phyloP scores from a whole-genome alignment of 208 protist genomes.

The Acanthamoeba castellanii region DNA sequence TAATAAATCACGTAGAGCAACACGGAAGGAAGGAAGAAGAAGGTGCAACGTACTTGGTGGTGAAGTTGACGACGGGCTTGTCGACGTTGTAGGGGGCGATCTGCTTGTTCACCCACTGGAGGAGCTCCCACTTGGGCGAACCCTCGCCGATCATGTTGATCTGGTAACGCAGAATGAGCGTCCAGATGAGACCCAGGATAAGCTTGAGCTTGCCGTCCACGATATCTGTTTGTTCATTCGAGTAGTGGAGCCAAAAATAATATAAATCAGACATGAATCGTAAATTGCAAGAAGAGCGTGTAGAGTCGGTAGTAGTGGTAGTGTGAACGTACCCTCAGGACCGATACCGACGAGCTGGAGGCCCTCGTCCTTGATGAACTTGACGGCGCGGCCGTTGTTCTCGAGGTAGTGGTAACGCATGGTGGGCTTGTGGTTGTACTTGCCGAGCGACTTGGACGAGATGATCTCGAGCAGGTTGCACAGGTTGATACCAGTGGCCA shows the following conservation, averaged over 20 bases:
- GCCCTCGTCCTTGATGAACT: conserved; percentile 84
- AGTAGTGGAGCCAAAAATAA: not conserved
- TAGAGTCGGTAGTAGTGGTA: not conserved
- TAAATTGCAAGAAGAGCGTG: no score
- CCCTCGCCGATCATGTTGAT: conserved; percentile 77
- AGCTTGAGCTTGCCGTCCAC: conserved; percentile 84
- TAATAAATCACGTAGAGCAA: not conserved
- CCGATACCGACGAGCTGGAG: conserved; percentile 86
- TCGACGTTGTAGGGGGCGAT: conserved; percentile 74
- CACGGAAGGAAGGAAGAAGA: no score
- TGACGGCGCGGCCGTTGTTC: conserved; percentile 81
- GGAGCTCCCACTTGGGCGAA: conserved; percentile 78
- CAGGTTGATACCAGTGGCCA: conserved; percentile 63
- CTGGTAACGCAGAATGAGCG: conserved; percentile 85
- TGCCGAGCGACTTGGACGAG: conserved; percentile 75
- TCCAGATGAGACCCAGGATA: conserved; percentile 88
- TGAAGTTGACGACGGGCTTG: conserved; percentile 75
- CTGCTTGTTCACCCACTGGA: conserved; percentile 76
- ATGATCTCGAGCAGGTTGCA: conserved; percentile 76
- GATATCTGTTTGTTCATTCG: conserved; percentile 76
- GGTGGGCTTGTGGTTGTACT: conserved; percentile 74
- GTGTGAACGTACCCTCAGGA: conserved; percentile 75
- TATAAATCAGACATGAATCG: not conserved
- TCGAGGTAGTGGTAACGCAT: conserved; percentile 78
- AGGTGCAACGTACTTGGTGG: conserved; percentile 57